A percentile compares a stretch with the other conserved stretches of the same genome.
phyloP scores from a whole-genome alignment of 1,284 basidiomycete genomes.

The Naganishia albida region DNA sequence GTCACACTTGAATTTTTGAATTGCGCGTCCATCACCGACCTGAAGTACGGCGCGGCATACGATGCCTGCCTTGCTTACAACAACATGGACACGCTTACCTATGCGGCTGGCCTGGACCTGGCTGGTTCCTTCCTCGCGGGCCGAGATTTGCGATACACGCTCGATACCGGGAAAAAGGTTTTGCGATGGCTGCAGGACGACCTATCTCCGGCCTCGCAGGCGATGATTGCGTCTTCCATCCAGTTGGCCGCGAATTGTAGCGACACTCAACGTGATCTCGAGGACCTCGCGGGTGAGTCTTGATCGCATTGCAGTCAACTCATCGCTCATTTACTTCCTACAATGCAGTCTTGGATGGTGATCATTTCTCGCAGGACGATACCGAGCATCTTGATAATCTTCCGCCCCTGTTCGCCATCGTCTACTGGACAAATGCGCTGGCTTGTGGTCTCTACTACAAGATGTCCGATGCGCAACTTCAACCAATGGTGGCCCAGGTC shows the following conservation, averaged over 20 bases:
- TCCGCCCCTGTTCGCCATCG: slow-evolving; percentile 18
- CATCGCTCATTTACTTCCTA: background rate
- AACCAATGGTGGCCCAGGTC: background rate
- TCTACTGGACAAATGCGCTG: slow-evolving; percentile 17
- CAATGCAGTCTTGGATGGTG: slow-evolving; percentile 5
- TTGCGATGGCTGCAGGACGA: slow-evolving; percentile 23
- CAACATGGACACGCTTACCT: slow-evolving; percentile 29
- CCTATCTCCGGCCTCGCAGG: slow-evolving; percentile 12
- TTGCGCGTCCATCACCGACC: slow-evolving; percentile 6
- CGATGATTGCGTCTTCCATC: slow-evolving; percentile 15
- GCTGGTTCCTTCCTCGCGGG: slow-evolving; percentile 21
- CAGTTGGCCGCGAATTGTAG: slow-evolving; percentile 26
- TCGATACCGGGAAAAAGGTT: slow-evolving; percentile 17
- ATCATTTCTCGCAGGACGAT: slow-evolving; percentile 2
- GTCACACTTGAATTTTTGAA: slow-evolving; percentile 6
- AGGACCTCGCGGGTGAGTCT: slow-evolving; percentile 15
- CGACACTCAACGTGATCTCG: slow-evolving; percentile 7
- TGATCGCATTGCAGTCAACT: background rate
- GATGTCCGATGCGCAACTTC: background rate
- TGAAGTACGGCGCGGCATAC: slow-evolving; percentile 8
- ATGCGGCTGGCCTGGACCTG: slow-evolving; percentile 20
- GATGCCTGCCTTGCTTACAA: slow-evolving; percentile 4
- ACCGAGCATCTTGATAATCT: slow-evolving; percentile 1
- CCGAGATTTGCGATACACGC: slow-evolving; percentile 15
- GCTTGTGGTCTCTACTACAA: slow-evolving; percentile 14